phyloP scores from a whole-genome alignment of 2,329 filamentous ascomycete species.

The Elsinoe necatrix region DNA sequence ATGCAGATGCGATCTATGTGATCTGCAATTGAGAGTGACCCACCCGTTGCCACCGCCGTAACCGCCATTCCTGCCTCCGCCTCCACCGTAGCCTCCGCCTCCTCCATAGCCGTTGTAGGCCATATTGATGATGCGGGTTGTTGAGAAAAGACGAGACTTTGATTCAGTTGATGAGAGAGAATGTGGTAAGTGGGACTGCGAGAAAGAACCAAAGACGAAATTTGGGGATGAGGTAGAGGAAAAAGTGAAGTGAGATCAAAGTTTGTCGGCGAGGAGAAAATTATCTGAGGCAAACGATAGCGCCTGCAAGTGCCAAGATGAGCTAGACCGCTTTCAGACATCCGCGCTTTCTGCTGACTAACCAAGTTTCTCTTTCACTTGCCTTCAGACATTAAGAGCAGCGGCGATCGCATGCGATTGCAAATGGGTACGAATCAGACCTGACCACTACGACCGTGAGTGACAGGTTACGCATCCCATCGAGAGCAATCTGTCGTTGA shows the following conservation, averaged over 20 bases:
- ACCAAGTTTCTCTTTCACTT: not conserved
- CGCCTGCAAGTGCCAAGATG: not conserved
- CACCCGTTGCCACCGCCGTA: conserved; percentile 13
- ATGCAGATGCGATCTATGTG: not conserved
- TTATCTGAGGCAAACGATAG: conserved; percentile 2
- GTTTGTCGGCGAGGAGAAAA: conserved; percentile 11
- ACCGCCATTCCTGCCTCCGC: conserved; percentile 28
- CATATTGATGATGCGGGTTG: conserved; percentile 42
- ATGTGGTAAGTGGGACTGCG: not conserved
- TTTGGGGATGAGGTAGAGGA: not conserved
- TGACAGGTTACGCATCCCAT: too few relatives aligned
- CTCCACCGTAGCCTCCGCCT: conserved; percentile 40
- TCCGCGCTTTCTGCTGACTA: too few relatives aligned
- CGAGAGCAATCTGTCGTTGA: too few relatives aligned
- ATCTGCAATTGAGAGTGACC: not conserved
- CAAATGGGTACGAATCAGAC: too few relatives aligned
- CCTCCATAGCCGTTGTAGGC: conserved; percentile 51
- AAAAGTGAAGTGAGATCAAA: conserved; percentile 9
- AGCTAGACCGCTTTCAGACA: not conserved
- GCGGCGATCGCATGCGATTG: too few relatives aligned
- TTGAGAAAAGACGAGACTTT: conserved; percentile 17
- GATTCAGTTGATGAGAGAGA: conserved; percentile 17
- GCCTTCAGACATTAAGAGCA: too few relatives aligned
- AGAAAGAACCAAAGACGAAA: not conserved
- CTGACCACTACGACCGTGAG: too few relatives aligned